phyloP scores from a whole-genome alignment of 257 asterid species.

The Solanum verrucosum region DNA sequence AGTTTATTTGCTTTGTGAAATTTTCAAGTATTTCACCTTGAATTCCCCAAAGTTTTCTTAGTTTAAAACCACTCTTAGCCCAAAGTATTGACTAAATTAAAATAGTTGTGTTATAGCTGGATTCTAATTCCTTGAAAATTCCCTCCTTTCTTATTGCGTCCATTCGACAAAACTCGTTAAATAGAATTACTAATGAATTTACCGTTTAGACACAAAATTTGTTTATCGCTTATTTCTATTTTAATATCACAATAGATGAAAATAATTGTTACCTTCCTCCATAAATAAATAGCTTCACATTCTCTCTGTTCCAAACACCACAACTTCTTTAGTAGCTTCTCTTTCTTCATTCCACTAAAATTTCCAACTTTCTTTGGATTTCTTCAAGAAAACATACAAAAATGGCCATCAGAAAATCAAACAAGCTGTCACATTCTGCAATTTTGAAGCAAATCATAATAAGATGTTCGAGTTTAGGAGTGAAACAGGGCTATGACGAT shows the following conservation, averaged over 20 bases:
- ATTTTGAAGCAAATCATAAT: not conserved
- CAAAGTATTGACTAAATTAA: not conserved
- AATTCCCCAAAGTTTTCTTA: not conserved
- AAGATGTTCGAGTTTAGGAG: constrained; percentile 37
- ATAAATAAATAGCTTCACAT: constrained; percentile 45
- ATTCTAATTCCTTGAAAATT: not conserved
- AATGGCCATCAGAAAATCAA: too few species aligned
- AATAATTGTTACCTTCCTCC: not conserved
- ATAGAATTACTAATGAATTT: not conserved
- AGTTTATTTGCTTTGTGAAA: not conserved
- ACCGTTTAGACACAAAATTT: not conserved
- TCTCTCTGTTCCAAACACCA: not conserved
- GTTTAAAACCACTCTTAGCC: not conserved
- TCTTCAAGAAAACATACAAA: too few species aligned
- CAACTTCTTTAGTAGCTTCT: not conserved
- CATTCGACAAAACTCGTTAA: not conserved
- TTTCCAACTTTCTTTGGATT: not conserved
- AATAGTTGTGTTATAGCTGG: not conserved
- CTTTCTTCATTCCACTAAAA: not conserved
- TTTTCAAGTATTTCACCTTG: not conserved
- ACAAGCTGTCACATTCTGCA: too few species aligned
- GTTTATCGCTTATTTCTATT: not conserved
- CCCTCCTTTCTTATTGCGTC: not conserved
- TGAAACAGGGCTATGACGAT: constrained; percentile 16
- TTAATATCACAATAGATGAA: not conserved